phyloP scores from a whole-genome alignment of 306 rosid genomes.

The Calophaca sinica region DNA sequence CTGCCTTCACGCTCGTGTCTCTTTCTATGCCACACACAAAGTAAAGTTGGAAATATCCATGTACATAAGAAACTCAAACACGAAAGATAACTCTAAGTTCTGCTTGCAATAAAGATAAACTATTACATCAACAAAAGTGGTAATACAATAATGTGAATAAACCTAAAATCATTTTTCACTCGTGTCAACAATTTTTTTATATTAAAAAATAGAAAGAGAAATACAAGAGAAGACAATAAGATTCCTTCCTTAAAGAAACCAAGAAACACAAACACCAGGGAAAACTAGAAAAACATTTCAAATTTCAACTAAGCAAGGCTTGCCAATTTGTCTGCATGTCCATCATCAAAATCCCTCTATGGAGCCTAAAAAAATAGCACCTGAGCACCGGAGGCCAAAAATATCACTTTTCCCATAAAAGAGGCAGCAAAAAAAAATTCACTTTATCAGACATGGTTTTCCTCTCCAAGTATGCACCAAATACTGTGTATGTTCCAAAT shows the following conservation, averaged over 20 bases:
- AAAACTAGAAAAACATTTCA: not conserved
- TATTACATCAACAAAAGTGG: slow-evolving; percentile 2
- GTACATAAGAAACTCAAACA: slow-evolving; percentile 20
- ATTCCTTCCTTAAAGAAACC: slow-evolving; percentile 22
- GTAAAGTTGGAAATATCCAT: slow-evolving; percentile 20
- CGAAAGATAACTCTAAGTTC: slow-evolving; percentile 21
- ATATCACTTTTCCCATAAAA: not conserved
- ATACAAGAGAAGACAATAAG: slow-evolving; percentile 2
- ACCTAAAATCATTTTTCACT: not conserved
- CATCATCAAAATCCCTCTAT: not conserved
- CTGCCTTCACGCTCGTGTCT: slow-evolving; percentile 2
- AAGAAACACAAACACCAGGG: not conserved
- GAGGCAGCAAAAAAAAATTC: not conserved
- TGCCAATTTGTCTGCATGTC: too few relatives aligned
- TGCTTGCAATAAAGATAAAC: not conserved
- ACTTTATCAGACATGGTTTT: not conserved
- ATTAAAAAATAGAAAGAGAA: not conserved
- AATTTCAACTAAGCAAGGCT: too few relatives aligned
- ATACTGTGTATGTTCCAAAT: not conserved
- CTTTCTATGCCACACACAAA: not conserved
- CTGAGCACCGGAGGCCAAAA: not conserved
- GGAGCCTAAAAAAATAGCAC: slow-evolving; percentile 11
- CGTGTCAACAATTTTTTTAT: not conserved
- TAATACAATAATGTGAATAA: not conserved
- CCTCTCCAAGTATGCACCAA: not conserved